Percentiles rank a stretch among this genome's conserved stretches.
These are phyloP conservation scores for Alternaria ventricosa DNA, from an alignment of 2,329 filamentous ascomycete species.

Conservation along the genomic window DNA sequence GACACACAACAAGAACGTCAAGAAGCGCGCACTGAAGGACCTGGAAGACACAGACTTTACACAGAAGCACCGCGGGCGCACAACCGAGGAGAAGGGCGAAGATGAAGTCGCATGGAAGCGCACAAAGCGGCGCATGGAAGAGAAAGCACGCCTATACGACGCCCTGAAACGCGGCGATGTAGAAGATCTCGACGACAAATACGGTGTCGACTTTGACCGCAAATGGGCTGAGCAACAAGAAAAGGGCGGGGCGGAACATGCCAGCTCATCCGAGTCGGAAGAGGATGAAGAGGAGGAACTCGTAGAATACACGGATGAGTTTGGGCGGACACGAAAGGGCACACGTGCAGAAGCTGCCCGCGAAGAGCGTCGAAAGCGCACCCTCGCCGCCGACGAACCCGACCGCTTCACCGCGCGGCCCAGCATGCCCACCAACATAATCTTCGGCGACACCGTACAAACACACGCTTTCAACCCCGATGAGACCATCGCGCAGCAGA, in stretches of 20 bases:
- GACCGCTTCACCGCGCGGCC: constrained; percentile 74
- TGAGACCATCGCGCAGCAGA: constrained; percentile 66
- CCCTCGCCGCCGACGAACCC: constrained; percentile 65
- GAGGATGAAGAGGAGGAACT: constrained; percentile 62
- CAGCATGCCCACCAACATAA: constrained; percentile 70
- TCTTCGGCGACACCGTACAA: constrained; percentile 87
- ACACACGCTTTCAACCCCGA: constrained; percentile 81
- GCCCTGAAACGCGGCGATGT: constrained; percentile 87
- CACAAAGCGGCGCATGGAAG: constrained; percentile 82
- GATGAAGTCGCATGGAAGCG: constrained; percentile 66
- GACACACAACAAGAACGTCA: constrained; percentile 66
- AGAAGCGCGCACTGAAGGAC: constrained; percentile 68
- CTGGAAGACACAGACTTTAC: constrained; percentile 62
- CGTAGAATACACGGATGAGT: constrained; percentile 92
- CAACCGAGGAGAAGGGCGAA: constrained; percentile 59
- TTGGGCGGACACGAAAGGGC: constrained; percentile 79
- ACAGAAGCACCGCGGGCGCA: constrained; percentile 69
- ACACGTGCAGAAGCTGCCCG: constrained; percentile 72
- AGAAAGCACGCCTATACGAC: constrained; percentile 87
- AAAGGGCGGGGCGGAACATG: constrained; percentile 51
- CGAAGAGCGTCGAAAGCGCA: constrained; percentile 64
- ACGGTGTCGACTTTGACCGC: constrained; percentile 88
- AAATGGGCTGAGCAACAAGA: constrained; percentile 83
- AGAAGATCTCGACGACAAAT: constrained; percentile 68
- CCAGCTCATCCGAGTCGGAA: constrained; percentile 45